A percentile compares a stretch with the other conserved stretches of the same genome.
These are phyloP conservation scores for Malassezia yamatoensis DNA, from an alignment of 1,284 basidiomycete genomes.

Conservation along the genomic window DNA sequence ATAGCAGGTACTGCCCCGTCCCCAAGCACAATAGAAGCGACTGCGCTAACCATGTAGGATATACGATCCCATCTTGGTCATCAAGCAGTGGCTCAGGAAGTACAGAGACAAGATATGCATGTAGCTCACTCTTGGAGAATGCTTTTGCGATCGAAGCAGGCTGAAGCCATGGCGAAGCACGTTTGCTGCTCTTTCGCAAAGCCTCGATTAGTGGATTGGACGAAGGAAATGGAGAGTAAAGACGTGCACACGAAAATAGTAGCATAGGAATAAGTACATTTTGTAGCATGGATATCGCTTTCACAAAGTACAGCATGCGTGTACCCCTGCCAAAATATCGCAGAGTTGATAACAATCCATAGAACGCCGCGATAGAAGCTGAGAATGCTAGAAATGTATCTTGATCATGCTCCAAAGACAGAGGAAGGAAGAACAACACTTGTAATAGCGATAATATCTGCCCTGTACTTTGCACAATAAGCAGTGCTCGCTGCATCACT, in stretches of 20 bases:
- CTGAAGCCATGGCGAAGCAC: conserved; percentile 11
- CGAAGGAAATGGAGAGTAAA: conserved; percentile 35
- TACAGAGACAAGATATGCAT: neutral
- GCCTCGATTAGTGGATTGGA: neutral
- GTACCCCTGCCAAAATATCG: conserved; percentile 27
- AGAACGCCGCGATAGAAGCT: conserved; percentile 41
- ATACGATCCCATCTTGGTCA: neutral
- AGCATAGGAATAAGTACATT: conserved; percentile 40
- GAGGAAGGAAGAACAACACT: conserved; percentile 43
- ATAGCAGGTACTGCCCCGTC: conserved; percentile 27
- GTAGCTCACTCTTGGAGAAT: neutral
- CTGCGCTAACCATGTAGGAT: neutral
- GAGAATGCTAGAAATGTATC: conserved; percentile 45
- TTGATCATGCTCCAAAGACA: conserved; percentile 43
- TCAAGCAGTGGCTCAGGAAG: neutral
- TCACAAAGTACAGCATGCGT: conserved; percentile 27
- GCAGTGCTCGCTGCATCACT: neutral
- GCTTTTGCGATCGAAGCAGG: conserved; percentile 7
- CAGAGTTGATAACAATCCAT: conserved; percentile 37
- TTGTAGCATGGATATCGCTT: conserved; percentile 36
- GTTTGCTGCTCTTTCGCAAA: neutral
- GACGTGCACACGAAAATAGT: conserved; percentile 38
- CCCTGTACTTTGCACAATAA: conserved; percentile 1
- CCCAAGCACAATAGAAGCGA: conserved; percentile 9
- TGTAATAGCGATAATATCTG: conserved; percentile 25